These are phyloP conservation scores for Candida schatavii DNA, from an alignment of 805 yeast genomes.

Conservation along the genomic window DNA sequence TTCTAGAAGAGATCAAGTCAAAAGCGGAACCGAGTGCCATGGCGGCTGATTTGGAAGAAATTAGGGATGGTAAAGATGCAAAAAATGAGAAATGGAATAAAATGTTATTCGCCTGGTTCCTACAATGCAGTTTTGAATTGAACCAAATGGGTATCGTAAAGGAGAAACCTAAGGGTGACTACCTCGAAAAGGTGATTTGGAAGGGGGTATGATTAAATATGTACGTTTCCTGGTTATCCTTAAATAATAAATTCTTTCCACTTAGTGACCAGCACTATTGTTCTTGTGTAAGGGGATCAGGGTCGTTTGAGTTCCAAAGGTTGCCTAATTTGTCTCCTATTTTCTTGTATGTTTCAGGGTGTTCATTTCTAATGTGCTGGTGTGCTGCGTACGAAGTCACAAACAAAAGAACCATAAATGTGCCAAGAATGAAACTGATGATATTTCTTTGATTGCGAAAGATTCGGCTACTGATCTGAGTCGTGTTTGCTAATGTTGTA, in stretches of 20 bases:
- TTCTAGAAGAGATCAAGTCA: conserved; percentile 13
- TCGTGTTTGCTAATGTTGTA: conserved; percentile 21
- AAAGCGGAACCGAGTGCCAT: not conserved
- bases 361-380: conserved; percentile 15
- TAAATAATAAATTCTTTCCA: no score
- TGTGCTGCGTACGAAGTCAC: conserved; percentile 30
- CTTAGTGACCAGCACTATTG: no score
- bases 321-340: conserved; percentile 3
- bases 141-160: conserved; percentile 66
- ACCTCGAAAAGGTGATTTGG: conserved; percentile 71
- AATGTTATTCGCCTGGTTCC: conserved; percentile 65
- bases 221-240: no score
- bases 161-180: conserved; percentile 60
- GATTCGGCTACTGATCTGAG: conserved; percentile 25
- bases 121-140: conserved; percentile 71
- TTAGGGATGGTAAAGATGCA: conserved; percentile 18
- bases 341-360: conserved; percentile 6
- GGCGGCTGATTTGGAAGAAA: conserved; percentile 13
- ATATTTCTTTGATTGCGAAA: conserved; percentile 33
- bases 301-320: not conserved
- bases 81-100: conserved; percentile 57
- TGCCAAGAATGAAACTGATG: conserved; percentile 18
- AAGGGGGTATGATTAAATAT: conserved; percentile 58
- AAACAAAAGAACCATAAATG: conserved; percentile 22
- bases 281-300: no score